Conservation (phyloP, 1,284 basidiomycete species). For the Inonotus obliquus region DNA sequence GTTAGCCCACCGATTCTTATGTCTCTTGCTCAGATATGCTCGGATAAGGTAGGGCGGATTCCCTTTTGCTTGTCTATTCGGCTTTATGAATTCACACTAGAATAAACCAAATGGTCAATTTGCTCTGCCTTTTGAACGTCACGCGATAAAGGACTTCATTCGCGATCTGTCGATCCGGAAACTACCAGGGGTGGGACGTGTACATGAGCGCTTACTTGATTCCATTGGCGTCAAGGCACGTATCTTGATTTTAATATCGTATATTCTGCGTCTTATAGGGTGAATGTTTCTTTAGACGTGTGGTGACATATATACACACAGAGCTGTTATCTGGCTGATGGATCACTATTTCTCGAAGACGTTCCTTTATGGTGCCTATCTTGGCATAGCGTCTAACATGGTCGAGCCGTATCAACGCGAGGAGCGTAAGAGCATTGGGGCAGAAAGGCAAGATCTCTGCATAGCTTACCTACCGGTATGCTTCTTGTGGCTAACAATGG, state of each 20-base stretch:
- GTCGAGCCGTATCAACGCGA: slow-evolving; percentile 73
- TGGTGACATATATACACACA: slow-evolving; percentile 76
- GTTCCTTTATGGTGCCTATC: slow-evolving; percentile 70
- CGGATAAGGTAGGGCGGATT: slow-evolving; percentile 61
- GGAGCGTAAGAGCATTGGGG: slow-evolving; percentile 85
- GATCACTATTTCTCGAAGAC: slow-evolving; percentile 79
- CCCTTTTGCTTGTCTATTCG: neutral
- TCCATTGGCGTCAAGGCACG: slow-evolving; percentile 79
- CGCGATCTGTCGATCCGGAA: slow-evolving; percentile 71
- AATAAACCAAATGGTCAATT: slow-evolving; percentile 96
- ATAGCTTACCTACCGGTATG: slow-evolving; percentile 1
- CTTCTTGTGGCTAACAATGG: neutral
- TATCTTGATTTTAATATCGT: neutral
- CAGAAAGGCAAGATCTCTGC: slow-evolving; percentile 58
- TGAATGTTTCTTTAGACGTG: slow-evolving; percentile 54
- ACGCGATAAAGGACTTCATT: slow-evolving; percentile 72
- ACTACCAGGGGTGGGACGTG: slow-evolving; percentile 84
- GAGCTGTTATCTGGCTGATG: slow-evolving; percentile 72
- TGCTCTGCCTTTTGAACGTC: slow-evolving; percentile 61
- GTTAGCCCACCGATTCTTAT: neutral
- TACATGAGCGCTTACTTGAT: slow-evolving; percentile 81
- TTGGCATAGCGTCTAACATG: slow-evolving; percentile 81
- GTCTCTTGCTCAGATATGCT: slow-evolving; percentile 66
- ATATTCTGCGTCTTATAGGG: neutral
- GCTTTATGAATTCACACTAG: slow-evolving; percentile 31